Conservation (phyloP, 75 land plant genomes). For the Selaginella tamariscina region DNA sequence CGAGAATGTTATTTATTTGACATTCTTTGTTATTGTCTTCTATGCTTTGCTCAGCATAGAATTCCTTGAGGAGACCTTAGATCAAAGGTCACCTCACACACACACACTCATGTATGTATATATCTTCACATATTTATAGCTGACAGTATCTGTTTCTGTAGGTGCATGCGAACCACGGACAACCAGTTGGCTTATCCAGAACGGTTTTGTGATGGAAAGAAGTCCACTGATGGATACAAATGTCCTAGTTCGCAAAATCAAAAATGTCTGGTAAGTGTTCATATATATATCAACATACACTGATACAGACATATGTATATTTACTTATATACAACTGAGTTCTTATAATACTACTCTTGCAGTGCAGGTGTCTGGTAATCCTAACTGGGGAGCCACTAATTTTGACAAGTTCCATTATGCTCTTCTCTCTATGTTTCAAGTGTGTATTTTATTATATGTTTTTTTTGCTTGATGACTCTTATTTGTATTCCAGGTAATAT, state of each 20-base stretch:
- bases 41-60: background rate
- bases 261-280: conserved; percentile 1
- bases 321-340: background rate
- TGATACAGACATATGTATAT: background rate
- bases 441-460: background rate
- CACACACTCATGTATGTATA: too few species aligned
- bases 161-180: conserved; percentile 14
- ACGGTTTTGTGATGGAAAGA: conserved; percentile 12
- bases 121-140: background rate
- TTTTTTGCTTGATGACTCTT: background rate
- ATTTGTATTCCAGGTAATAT: conserved; percentile 21
- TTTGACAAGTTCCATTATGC: conserved; percentile 22
- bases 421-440: conserved; percentile 26
- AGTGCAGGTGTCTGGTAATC: conserved; percentile 23
- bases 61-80: conserved; percentile 10
- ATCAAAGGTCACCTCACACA: too few species aligned
- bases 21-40: background rate
- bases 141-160: background rate
- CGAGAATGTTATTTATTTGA: conserved; percentile 8
- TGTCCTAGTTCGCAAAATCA: conserved; percentile 12
- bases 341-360: background rate
- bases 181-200: conserved; percentile 1
- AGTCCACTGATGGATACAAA: conserved; percentile 11
- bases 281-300: conserved; percentile 7
- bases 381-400: conserved; percentile 23